Conservation (phyloP, 2,329 filamentous ascomycete genomes). For the Stagonosporopsis tanaceti region DNA sequence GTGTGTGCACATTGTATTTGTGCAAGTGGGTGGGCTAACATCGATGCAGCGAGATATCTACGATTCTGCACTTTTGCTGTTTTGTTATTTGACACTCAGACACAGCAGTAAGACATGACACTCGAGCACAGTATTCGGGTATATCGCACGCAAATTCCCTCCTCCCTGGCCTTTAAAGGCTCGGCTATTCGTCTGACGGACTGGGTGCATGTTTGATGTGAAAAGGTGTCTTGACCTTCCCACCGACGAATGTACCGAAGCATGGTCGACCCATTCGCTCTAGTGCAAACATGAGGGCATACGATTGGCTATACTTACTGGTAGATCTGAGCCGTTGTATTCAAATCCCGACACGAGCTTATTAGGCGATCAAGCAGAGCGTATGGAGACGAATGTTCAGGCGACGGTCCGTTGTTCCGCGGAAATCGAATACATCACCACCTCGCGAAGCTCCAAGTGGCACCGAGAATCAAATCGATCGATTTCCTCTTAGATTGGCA, state of each 20-base stretch:
- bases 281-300: not conserved
- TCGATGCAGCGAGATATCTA: too few species aligned
- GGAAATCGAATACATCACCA: conserved; percentile 16
- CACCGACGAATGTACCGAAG: conserved; percentile 3
- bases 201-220: not conserved
- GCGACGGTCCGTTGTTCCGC: conserved; percentile 25
- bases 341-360: conserved; percentile 19
- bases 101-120: not conserved
- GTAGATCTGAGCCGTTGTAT: conserved; percentile 23
- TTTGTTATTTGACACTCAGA: too few species aligned
- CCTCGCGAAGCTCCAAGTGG: not conserved
- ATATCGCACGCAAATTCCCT: too few species aligned
- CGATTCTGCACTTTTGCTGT: too few species aligned
- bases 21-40: too few species aligned
- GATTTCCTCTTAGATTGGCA: conserved; percentile 11
- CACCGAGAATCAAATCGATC: conserved; percentile 2
- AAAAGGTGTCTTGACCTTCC: not conserved
- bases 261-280: not conserved
- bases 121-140: too few species aligned
- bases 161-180: not conserved
- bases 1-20: not conserved
- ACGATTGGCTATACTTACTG: conserved; percentile 2
- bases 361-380: conserved; percentile 2
- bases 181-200: not conserved
- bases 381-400: conserved; percentile 4